Base-by-base conservation (phyloP, 2,329 filamentous ascomycete genomes). In the Coniochaeta sp. region DNA sequence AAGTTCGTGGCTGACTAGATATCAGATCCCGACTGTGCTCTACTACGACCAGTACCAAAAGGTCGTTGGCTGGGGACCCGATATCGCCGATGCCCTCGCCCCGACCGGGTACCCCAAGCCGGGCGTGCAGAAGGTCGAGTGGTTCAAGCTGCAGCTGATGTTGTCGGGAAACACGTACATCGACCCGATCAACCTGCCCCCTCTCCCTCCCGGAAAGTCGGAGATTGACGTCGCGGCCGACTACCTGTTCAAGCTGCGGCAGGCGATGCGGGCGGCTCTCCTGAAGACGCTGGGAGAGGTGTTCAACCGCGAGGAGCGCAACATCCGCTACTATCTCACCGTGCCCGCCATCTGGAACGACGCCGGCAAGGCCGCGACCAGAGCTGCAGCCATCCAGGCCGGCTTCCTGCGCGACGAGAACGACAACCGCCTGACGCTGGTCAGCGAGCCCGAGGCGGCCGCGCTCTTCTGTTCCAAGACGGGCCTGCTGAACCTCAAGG, bases 321-420 rank as follows among this genome's bases (percentile, higher is more conserved):
- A 98, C 75, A 99, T 98, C 69, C 86, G 91, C 68, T 98, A 98
- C 77, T 98, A 97, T 75, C 81, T 99, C 68, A 99, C 95, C 2
- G 95, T 99, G n/a, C 95, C 95, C 22, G 95, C 95, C 67, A 98
- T 99, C 68, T 98, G 95, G 95, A 98, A 98, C 74, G 95, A 98
- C 78, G 93, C 95, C 54, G 95, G 93, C 68, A 99, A 99, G 79
- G 95, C 95, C 61, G 95, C 95, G 42, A 98, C 95, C 16, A 87
- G 95, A 78, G 91, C 93, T 17, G 95, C 95, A 26, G 95, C 95
- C 65, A 96, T 98, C 66, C 93, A 98, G 77, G 95, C 95, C 62
- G 95, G 95, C 55, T 98, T 97, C 81, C 82, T 98, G 59, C 89
- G 93, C 61, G 95, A 98, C 71, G 93, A 98, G 77, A 97, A 98